Conservation (phyloP, 208 protist genomes). For the Naegleria gruberi region DNA sequence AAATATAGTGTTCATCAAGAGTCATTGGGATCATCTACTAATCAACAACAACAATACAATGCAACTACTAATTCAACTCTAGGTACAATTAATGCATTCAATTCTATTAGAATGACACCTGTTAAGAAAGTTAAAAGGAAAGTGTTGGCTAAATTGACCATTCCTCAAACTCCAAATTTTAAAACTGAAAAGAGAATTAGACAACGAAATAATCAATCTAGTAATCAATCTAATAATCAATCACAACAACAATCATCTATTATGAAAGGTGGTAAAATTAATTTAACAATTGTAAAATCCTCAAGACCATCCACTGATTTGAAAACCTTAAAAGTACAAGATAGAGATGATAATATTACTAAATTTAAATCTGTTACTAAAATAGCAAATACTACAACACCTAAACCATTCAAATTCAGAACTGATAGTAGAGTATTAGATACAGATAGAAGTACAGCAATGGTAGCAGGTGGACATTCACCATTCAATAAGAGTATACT, state of each 20-base stretch:
- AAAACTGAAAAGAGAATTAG: not conserved
- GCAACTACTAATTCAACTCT: no score
- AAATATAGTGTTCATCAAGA: not conserved
- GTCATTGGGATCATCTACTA: not conserved
- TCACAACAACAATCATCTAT: no score
- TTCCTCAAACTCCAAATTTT: not conserved
- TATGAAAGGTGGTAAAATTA: no score
- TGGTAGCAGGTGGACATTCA: not conserved
- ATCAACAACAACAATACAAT: not conserved
- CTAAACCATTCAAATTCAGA: not conserved
- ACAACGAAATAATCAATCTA: not conserved
- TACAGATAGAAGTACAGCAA: not conserved
- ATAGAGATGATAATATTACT: not conserved
- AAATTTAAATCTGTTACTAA: not conserved
- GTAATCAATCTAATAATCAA: no score
- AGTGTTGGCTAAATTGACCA: not conserved
- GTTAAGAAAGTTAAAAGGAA: no score
- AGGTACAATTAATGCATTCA: no score
- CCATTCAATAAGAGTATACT: not conserved
- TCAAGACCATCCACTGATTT: not conserved
- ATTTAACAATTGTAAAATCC: not conserved
- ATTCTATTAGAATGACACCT: not conserved
- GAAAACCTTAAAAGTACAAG: not conserved
- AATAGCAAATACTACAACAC: not conserved
- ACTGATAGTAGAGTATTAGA: not conserved